These are phyloP conservation scores for Colletotrichum euphorbiae DNA, from an alignment of 2,329 filamentous ascomycete species.

Conservation along the genomic window DNA sequence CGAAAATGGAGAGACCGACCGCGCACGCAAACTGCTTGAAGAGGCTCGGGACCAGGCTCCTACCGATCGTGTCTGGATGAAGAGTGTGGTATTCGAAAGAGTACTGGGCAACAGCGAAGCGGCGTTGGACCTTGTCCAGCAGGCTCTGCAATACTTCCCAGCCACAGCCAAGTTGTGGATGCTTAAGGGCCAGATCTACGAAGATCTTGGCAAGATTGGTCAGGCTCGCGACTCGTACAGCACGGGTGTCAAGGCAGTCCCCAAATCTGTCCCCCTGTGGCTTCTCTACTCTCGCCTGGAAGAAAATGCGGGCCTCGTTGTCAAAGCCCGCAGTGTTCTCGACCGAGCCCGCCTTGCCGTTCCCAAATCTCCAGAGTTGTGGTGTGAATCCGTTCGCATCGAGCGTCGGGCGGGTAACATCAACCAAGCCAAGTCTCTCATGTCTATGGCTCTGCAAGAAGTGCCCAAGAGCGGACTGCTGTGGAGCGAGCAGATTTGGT, in stretches of 20 bases:
- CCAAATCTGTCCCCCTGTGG: constrained; percentile 88
- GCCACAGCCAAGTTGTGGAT: constrained; percentile 92
- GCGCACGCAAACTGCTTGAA: constrained; percentile 83
- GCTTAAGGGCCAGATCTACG: constrained; percentile 99
- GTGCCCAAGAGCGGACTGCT: constrained; percentile 88
- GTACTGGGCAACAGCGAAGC: constrained; percentile 83
- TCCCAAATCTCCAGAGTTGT: constrained; percentile 85
- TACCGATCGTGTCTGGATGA: constrained; percentile 97
- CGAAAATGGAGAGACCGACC: constrained; percentile 83
- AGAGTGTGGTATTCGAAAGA: constrained; percentile 92
- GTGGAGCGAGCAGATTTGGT: constrained; percentile 96
- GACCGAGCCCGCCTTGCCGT: constrained; percentile 90
- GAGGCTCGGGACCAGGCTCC: constrained; percentile 89
- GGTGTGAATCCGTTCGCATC: constrained; percentile 93
- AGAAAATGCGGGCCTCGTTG: constrained; percentile 82
- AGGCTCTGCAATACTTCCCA: constrained; percentile 88
- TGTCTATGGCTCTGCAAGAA: constrained; percentile 93
- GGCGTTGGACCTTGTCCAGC: constrained; percentile 87
- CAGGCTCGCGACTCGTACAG: constrained; percentile 92
- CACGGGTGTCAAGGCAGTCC: constrained; percentile 87
- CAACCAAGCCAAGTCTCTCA: constrained; percentile 86
- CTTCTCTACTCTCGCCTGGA: constrained; percentile 89
- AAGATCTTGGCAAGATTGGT: constrained; percentile 80
- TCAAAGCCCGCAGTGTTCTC: constrained; percentile 94
- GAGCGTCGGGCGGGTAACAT: constrained; percentile 89